Base-by-base conservation (phyloP, 495 filamentous ascomycete genomes). In the Schizothecium vesticola region DNA sequence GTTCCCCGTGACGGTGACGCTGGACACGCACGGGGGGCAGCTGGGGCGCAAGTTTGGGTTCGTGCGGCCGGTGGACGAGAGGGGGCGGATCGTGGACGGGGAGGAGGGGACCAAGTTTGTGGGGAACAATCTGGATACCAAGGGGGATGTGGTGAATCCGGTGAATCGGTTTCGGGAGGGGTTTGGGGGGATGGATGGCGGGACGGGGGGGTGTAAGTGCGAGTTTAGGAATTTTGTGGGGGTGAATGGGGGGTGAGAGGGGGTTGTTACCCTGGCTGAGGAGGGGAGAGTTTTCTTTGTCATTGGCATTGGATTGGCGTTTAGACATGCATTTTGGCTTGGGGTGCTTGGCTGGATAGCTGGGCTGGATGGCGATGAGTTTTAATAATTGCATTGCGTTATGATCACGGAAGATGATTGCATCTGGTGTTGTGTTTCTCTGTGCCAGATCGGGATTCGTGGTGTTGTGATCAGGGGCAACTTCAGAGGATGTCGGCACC, bases 1-100 rank as follows among this genome's bases (percentile, higher is more conserved):
- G 0, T 96, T 94, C 73, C 92, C 92, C 0, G 83, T 96, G 0
- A 95, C 90, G 0, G 82, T 97, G 22, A 90, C 90, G 1, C 70
- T 90, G 12, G 94, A 98, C 76, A 88, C 92, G 33, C 91, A 95
- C 66, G 93, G 93, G 33, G 91, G 92, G 0, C 74, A 85, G 56
- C 75, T 79, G 3, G 79, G 74, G 23, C 74, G 81, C 70, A 96
- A 96, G 78, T 82, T 87, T 74, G 78, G 90, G 0, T 96, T 91
- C 73, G 88, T 88, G 75, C 91, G 92, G 72, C 83, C 81, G 0
- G 77, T 96, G 70, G 81, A 88, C 61, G 78, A 79, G 13, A 72
- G 80, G 29, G 78, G 82, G 58, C 77, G 82, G 56, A 83, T 91
- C 63, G 79, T 88, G 59, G 64, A 78, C 3, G 80, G 81, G 11